Conservation (phyloP, 164 flowering plant genomes). For the Pachysandra terminalis region DNA sequence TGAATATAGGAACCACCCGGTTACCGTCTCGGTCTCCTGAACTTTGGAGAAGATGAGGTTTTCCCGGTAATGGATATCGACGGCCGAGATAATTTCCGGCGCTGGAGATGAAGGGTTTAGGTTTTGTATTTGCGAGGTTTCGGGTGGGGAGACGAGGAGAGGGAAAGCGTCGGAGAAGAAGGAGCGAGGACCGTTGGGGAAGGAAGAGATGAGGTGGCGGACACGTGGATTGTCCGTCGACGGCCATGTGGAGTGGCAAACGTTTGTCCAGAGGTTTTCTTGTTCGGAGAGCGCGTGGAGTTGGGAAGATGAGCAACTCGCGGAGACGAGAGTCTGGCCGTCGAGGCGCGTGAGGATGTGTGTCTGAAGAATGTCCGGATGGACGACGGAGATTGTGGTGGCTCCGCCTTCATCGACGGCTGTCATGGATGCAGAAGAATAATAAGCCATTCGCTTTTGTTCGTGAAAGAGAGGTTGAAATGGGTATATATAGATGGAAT, state of each 20-base stretch:
- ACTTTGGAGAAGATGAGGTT: slow-evolving; percentile 49
- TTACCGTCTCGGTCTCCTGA: slow-evolving; percentile 31
- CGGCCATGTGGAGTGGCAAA: slow-evolving; percentile 64
- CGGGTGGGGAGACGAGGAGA: slow-evolving; percentile 12
- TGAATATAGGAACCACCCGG: slow-evolving; percentile 47
- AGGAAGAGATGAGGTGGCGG: slow-evolving; percentile 35
- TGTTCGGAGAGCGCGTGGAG: slow-evolving; percentile 41
- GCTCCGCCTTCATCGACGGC: background rate
- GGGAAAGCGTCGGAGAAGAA: slow-evolving; percentile 74
- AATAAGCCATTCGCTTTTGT: too few relatives aligned
- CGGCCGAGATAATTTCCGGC: slow-evolving; percentile 57
- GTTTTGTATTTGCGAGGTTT: background rate
- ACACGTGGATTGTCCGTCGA: slow-evolving; percentile 45
- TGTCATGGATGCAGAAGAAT: background rate
- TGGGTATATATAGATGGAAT: background rate
- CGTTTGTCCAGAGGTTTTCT: slow-evolving; percentile 49
- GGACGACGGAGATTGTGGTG: slow-evolving; percentile 32
- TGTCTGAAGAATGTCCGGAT: slow-evolving; percentile 48
- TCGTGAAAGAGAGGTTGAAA: background rate
- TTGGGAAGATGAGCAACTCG: slow-evolving; percentile 45
- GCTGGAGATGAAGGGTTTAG: slow-evolving; percentile 3
- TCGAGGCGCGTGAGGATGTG: slow-evolving; percentile 74
- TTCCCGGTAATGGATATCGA: slow-evolving; percentile 57
- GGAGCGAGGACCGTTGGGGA: slow-evolving; percentile 58
- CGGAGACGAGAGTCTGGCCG: slow-evolving; percentile 57